Evolutionary conservation across 768 basidiomycete species (phyloP), one percentile per base, ranked within the genome.

Genomic region (Pulveroboletus frians): DNA sequence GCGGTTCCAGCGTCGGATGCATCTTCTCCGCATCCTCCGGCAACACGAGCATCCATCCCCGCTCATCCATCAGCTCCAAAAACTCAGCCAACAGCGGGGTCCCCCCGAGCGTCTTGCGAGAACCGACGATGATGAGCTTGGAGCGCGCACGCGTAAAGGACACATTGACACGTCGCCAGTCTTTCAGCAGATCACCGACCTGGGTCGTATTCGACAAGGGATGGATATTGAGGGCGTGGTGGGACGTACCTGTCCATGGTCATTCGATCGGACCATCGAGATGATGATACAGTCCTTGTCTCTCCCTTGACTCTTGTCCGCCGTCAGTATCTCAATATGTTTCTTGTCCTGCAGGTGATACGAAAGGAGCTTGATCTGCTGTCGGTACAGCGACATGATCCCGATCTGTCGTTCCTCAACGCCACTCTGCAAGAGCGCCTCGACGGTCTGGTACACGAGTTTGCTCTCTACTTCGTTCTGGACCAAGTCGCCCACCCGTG

Each of bases 161-260:
- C 15, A 99, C 96, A 61, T 99, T 99, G 76, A 97, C 85, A 30
- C 96, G 71, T 32, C 96, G 77, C 94, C 95, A 97, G 64, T 99
- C 96, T 58, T 88, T 91, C 21, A 98, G 73, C 2, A 99, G 76
- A 46, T 97, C 93, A 9, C 96, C 96, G 23, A 92, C 77, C 93
- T 95, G 52, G 29, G 15, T 3, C 3, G 45, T 9, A 11, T 7
- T 20, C 20, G 31, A 43, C 18, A 26, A 46, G 13, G 1, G 3
- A 10, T 21, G 23, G 30, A 21, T 5, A 10, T 29, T 15, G 6
- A 40, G n/a, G 4, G 9, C 14, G 32, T 23, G 6, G 20, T 10
- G n/a, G 6, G 6, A 73, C 85, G 58, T 61, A 92, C 92, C 67
- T 75, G 76, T 50, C 84, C 84, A 0, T 72, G 69, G 36, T 85